These are phyloP conservation scores for Calophaca sinica DNA, from an alignment of 306 rosid genomes.

Conservation along the genomic window DNA sequence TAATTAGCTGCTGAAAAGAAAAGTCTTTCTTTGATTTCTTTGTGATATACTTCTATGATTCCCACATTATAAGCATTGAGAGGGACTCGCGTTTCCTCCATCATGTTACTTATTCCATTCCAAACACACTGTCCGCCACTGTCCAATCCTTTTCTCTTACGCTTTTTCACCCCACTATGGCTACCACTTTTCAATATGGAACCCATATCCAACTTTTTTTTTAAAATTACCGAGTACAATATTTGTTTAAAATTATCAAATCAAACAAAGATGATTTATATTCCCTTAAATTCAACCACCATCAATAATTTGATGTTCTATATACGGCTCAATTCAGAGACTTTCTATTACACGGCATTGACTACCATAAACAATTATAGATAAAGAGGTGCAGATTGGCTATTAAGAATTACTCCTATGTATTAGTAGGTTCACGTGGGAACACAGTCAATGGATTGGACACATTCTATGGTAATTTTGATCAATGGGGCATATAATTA, in stretches of 20 bases:
- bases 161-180: constrained; percentile 36
- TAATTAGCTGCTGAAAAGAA: constrained; percentile 22
- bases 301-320: constrained; percentile 30
- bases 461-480: constrained; percentile 30
- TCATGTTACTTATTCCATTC: constrained; percentile 24
- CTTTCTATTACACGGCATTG: constrained; percentile 48
- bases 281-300: constrained; percentile 33
- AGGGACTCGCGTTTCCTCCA: constrained; percentile 39
- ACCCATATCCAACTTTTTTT: background rate
- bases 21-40: constrained; percentile 1
- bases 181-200: constrained; percentile 25
- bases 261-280: constrained; percentile 1
- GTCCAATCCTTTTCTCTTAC: constrained; percentile 14
- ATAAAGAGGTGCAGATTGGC: constrained; percentile 13
- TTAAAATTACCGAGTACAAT: background rate
- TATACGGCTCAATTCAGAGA: constrained; percentile 44
- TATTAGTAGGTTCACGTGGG: constrained; percentile 49
- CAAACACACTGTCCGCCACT: constrained; percentile 38
- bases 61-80: constrained; percentile 46
- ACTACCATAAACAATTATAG: constrained; percentile 35
- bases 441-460: constrained; percentile 3
- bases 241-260: background rate
- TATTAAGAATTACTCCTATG: constrained; percentile 24
- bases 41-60: constrained; percentile 37
- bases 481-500: background rate